Evolutionary conservation across 2,329 filamentous ascomycete species (phyloP), one percentile per base, ranked within the genome.

Genomic region (Colletotrichum costaricense): DNA sequence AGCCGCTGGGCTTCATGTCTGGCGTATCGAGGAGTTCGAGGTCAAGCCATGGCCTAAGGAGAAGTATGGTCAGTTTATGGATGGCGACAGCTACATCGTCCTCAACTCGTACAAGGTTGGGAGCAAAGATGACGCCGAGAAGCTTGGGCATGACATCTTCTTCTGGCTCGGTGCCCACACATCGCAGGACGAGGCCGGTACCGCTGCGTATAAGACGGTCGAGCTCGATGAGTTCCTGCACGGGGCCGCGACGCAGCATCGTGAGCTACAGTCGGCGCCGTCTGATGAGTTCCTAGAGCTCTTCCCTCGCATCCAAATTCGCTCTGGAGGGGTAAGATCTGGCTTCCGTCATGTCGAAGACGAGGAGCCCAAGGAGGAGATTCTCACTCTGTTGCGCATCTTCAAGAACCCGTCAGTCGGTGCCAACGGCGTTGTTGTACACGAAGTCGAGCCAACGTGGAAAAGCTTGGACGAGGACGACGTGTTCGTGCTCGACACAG

Each of bases 161-260:
- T 93, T 93, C 83, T 93, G 91, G 91, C 86, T 93, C 1, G 92
- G 92, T 5, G 84, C 81, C 64, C 88, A 92, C 78, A 93, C 91
- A 0, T 88, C 89, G 2, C 90, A 93, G 82, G 92, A 93, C 75
- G 92, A 93, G 82, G 91, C 91, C 2, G 92, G 91, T 19, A 90
- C 89, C 0, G 92, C 92, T 0, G 91, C 92, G 2, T 92, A 93
- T 83, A 93, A 93, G 84, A 92, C 91, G 0, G 91, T 93, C 28
- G 92, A 93, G 80, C 84, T 93, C 19, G 92, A 93, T 76, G 91
- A 93, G 80, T 93, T 92, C 77, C 80, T 93, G 63, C 83, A 86
- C 54, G 91, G 91, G 2, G 82, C 85, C 0, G 91, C 91, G 1
- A 89, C 86, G 2, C 92, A 93, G 82, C 88, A 93, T 78, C 89